Base-by-base conservation (phyloP, 1,284 basidiomycete genomes). In the Irpex sp. region DNA sequence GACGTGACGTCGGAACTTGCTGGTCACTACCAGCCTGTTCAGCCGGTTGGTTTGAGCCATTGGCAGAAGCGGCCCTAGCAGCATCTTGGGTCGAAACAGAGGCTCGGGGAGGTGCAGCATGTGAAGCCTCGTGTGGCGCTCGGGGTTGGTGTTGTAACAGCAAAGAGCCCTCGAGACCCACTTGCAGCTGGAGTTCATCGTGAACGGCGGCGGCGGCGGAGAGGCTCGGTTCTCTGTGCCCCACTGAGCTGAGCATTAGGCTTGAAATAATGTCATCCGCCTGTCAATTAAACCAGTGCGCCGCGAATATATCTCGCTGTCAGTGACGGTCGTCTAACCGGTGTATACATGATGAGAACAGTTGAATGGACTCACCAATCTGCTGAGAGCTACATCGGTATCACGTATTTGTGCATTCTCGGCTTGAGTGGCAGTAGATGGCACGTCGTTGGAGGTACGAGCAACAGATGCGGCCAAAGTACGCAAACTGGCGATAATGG, bases 1-100 rank as follows among this genome's bases (percentile, higher is more conserved):
- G 65, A 9, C 63, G 59, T 31, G 67, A 65, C n/a, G 36, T 63
- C 3, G 62, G 62, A 21, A 60, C 21, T 56, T 34, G 54, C 11
- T 7, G 26, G 9, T 7, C 9, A 15, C n/a, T 8, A 9, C 7
- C 11, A 34, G 19, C n/a, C 6, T 36, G 34, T 56, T 26, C 54
- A 11, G 19, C 11, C 11, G 54, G 26, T 11, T 56, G 54, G 34
- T 26, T 56, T 26, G 54, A 34, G 19, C 26, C 9, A 56, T 26
- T 56, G 11, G 11, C 8, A 56, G n/a, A 26, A 13, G 8, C 9
- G 21, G 7, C 11, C 2, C 2, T 21, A 26, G 19, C 15, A 17
- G 19, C 8, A 31, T 3, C 17, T 15, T n/a, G 4, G 3, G 2
- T 26, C 3, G 26, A 26, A 26, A 26, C 26, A 26, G 26, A 26